Base-by-base conservation (phyloP, 441 rosid species). In the Aleurites moluccanus region DNA sequence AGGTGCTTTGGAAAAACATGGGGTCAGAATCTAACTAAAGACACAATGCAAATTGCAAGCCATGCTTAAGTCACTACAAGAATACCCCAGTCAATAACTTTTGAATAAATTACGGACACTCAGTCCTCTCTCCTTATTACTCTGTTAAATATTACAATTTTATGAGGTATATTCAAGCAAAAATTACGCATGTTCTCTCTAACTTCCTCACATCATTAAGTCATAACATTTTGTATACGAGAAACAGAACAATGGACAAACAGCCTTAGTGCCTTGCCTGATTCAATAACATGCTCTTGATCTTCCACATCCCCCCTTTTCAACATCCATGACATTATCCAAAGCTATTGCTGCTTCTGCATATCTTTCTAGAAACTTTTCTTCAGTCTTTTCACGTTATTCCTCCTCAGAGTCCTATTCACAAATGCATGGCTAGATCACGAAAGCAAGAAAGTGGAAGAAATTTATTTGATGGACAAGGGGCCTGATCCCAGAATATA, bases 331-430 rank as follows among this genome's bases (percentile, higher is more conserved):
- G 72, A 81, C 77, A 67, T 87, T 77, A 62, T 90, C 93, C 82
- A 91, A 84, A 44, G 82, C 92, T 59, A 78, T 80, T 30, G 98
- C 98, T 53, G 90, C 89, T 85, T 82, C 80, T 60, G 97, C 98
- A 88, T 93, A 89, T 79, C 98, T 90, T 80, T 91, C 92, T 49
- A 93, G 81, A 81, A 91, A 90, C 78, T 93, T 89, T 83, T 90
- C 92, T 75, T 91, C 90, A 6, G 97, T 93, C 91, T 91, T 97
- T 79, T 90, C 97, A 73, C 68, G 80, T 64, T 89, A 91, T 21
- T 89, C 93, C 50, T 76, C 88, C 85, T 87, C 94, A 1, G 97
- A 93, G 71, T 93, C 97, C 98, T 93, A 79, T 72, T 66, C 47
- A 77, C 42, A 70, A 59, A 79, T 53, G 59, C 28, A 21, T 21